Evolutionary conservation across 768 basidiomycete species (phyloP).

Genomic region (Porphyrellus cyaneotinctus): DNA sequence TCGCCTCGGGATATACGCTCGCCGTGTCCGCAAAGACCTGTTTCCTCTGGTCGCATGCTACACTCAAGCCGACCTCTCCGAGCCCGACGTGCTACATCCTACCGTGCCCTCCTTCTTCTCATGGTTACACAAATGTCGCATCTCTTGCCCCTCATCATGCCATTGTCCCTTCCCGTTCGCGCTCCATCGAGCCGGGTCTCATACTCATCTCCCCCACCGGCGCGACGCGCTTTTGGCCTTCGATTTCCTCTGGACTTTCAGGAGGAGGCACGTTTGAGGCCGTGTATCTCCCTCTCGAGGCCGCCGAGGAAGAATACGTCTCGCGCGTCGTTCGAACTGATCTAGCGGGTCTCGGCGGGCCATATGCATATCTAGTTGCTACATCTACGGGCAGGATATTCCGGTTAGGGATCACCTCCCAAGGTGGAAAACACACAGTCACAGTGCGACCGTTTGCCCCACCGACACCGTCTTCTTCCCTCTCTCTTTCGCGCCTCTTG

Average conservation of each 20-base stretch:
- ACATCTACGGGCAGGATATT: slow-evolving; percentile 67
- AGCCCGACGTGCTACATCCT: slow-evolving; percentile 80
- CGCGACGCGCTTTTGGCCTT: slow-evolving; percentile 82
- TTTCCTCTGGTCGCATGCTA: slow-evolving; percentile 82
- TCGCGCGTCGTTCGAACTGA: slow-evolving; percentile 65
- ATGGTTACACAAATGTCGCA: slow-evolving; percentile 41
- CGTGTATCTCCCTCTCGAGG: slow-evolving; percentile 42
- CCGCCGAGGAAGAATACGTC: slow-evolving; percentile 51
- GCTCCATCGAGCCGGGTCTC: slow-evolving; percentile 70
- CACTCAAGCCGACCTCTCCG: slow-evolving; percentile 53
- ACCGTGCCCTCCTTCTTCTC: slow-evolving; percentile 53
- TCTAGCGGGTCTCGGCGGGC: slow-evolving; percentile 37
- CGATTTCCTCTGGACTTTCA: slow-evolving; percentile 77
- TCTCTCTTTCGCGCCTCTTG: slow-evolving; percentile 42
- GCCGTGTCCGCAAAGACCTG: slow-evolving; percentile 69
- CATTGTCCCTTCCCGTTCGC: slow-evolving; percentile 60
- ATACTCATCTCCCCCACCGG: slow-evolving; percentile 72
- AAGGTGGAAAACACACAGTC: slow-evolving; percentile 65
- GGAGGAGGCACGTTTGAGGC: slow-evolving; percentile 64
- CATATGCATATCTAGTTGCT: slow-evolving; percentile 50
- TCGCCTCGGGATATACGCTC: slow-evolving; percentile 67
- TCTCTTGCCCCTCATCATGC: slow-evolving; percentile 47
- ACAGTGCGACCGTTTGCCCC: slow-evolving; percentile 54
- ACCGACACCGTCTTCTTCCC: slow-evolving; percentile 41
- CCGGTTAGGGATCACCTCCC: slow-evolving; percentile 58